Evolutionary conservation across 257 asterid genomes (phyloP), one percentile per base, ranked within the genome.

Genomic region (Solanum etuberosum): DNA sequence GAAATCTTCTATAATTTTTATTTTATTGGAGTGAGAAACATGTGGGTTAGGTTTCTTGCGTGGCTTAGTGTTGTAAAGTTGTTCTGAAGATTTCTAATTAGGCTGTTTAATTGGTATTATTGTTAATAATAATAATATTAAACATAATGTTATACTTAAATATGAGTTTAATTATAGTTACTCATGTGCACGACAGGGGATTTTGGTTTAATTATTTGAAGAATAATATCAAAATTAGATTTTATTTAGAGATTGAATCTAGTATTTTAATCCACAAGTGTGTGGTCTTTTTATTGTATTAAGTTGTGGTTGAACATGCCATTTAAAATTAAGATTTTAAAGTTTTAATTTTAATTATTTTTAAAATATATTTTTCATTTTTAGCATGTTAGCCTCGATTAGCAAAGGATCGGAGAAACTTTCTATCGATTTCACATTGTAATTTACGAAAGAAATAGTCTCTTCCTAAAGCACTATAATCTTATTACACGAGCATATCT

Each of bases 1-100:
- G 61, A 51, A 20, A 51, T 51, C 61, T 16, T 51, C 40, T 48
- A 23, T 48, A 38, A 7, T 16, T 73, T 77, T 29, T 65, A 88
- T 85, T 77, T 71, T 68, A 80, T 70, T 51, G 40, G 48, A 31
- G 88, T 84, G 88, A 78, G 18, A 9, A 48, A 88, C 88, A 25
- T 7, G 88, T 63, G 88, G 84, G 72, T 37, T 43, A 78, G 87
- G 46, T 77, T 54, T 31, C 65, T 87, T 61, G 70, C 90, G 90
- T 89, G 93, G 65, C 85, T 7, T 16, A 3, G 32, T 63, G 9
- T 3, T 40, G 80, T 37, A 59, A 14, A 7, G 54, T 27, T 77
- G 21, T 20, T 13, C 9, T 80, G 63, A 77, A 67, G 85, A 80
- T 51, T 82, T 72, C 15, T 59, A 38, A 83, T 59, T 89, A 83